Conservation (phyloP, 768 basidiomycete species). For the Rhizopogon sp. region DNA sequence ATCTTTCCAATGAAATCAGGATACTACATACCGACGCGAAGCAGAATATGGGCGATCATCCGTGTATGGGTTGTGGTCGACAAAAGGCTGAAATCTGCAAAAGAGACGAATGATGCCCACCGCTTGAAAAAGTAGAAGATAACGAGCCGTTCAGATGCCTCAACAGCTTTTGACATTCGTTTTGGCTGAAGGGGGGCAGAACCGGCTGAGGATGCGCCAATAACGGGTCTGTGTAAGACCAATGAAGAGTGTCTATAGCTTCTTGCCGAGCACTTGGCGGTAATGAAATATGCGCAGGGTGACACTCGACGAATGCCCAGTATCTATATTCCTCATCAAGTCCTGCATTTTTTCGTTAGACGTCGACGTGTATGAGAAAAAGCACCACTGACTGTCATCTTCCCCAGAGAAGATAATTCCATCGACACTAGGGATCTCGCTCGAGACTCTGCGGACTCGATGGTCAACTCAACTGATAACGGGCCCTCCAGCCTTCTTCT, state of each 20-base stretch:
- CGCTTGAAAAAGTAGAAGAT: not conserved
- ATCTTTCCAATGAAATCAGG: not conserved
- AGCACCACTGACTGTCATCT: conserved; percentile 36
- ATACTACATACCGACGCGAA: conserved; percentile 54
- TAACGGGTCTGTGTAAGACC: conserved; percentile 78
- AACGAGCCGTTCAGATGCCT: conserved; percentile 41
- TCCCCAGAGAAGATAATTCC: conserved; percentile 19
- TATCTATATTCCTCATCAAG: conserved; percentile 75
- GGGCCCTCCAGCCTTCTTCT: conserved; percentile 28
- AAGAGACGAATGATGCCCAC: not conserved
- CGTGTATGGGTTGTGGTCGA: no score
- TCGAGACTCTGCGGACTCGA: conserved; percentile 44
- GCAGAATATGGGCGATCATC: conserved; percentile 62
- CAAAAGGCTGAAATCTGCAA: conserved; percentile 16
- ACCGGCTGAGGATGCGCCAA: conserved; percentile 53
- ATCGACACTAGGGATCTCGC: conserved; percentile 35
- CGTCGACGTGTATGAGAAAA: not conserved
- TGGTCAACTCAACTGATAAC: conserved; percentile 66
- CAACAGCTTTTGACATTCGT: conserved; percentile 74
- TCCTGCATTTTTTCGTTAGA: conserved; percentile 33
- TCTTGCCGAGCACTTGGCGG: conserved; percentile 54
- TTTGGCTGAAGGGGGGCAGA: conserved; percentile 66
- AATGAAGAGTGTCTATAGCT: conserved; percentile 71
- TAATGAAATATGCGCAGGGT: conserved; percentile 67
- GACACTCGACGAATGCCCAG: conserved; percentile 76